Conservation (phyloP, 2,329 filamentous ascomycete species). For the Xylariaceae sp. region DNA sequence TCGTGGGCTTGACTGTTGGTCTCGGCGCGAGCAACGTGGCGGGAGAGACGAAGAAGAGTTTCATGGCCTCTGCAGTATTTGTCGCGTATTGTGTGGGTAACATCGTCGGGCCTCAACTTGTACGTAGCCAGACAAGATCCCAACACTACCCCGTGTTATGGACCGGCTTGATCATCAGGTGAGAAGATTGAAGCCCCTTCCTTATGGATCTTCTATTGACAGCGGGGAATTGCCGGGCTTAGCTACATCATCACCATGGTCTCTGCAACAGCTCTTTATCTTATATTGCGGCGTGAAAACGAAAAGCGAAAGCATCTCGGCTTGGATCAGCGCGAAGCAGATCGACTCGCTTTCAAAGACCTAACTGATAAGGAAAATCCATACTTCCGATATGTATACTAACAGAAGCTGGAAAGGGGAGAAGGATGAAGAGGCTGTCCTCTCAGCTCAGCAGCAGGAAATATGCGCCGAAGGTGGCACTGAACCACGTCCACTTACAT, state of each 20-base stretch:
- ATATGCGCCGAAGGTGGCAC: no score
- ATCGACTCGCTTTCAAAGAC: constrained; percentile 63
- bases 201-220: neutral
- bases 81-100: constrained; percentile 71
- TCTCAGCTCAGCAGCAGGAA: no score
- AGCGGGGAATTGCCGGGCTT: neutral
- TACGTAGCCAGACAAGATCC: constrained; percentile 61
- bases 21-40: constrained; percentile 64
- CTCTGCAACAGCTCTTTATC: constrained; percentile 52
- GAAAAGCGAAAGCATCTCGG: constrained; percentile 43
- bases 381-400: constrained; percentile 60
- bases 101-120: constrained; percentile 70
- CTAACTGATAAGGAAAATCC: constrained; percentile 66
- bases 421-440: no score
- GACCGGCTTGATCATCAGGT: constrained; percentile 62
- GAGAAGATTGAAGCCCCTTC: constrained; percentile 12
- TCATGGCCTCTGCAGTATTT: constrained; percentile 70
- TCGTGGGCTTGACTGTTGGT: constrained; percentile 56
- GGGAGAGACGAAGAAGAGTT: constrained; percentile 73
- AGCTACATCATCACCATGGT: constrained; percentile 67
- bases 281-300: constrained; percentile 59
- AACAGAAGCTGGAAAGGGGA: constrained; percentile 4
- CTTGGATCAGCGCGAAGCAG: constrained; percentile 57
- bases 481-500: no score
- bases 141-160: constrained; percentile 69